Evolutionary conservation across 2,329 filamentous ascomycete species (phyloP), one percentile per base, ranked within the genome.

Genomic region (Didymosphaeria variabile): DNA sequence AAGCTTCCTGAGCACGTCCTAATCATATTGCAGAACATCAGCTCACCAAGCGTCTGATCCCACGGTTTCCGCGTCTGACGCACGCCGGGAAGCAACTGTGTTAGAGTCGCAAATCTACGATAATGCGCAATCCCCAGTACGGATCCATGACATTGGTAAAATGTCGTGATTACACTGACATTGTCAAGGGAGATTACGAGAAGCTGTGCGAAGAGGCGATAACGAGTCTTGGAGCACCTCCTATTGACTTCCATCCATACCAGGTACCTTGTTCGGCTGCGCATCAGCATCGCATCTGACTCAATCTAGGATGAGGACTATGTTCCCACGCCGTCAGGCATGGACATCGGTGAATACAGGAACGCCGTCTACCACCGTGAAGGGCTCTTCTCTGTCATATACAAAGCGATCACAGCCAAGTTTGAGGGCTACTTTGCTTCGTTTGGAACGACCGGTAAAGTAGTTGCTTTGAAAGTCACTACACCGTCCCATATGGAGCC

Each of bases 391-490:
- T 95, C 94, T 19, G 87, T 90, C 58, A 88, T 99, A 54, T 98
- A 94, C 80, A 90, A 90, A 69, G 88, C 88, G 44, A 80, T 82
- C 19, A 76, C 79, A 21, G 77, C 76, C 19, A 62, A 67, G 36
- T 66, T 70, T n/a, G 72, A 78, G 3, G 71, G 77, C 34, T 80
- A 62, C 66, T 74, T 65, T 51, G 63, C 69, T 10, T 47, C 68
- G 17, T 62, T 61, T 15, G 55, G 67, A 19, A 58, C 62, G 6
- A 70, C 62, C 58, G 67, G 57, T 57, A 71, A 54, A 53, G 66
- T 86, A 12, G 83, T 90, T 6, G 95, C 94, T 1, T 82, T 99
- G 52, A 99, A 99, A 76, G 88, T 97, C 61, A 97, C 95, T 38
- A 88, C 88, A 31, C 89, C 92, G 34, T 89, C 89, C 40, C 83